A percentile compares a stretch with the other conserved stretches of the same genome.
Evolutionary conservation across 805 yeast genomes (phyloP).

Genomic region (Sungouiozyma ichnusensis): DNA sequence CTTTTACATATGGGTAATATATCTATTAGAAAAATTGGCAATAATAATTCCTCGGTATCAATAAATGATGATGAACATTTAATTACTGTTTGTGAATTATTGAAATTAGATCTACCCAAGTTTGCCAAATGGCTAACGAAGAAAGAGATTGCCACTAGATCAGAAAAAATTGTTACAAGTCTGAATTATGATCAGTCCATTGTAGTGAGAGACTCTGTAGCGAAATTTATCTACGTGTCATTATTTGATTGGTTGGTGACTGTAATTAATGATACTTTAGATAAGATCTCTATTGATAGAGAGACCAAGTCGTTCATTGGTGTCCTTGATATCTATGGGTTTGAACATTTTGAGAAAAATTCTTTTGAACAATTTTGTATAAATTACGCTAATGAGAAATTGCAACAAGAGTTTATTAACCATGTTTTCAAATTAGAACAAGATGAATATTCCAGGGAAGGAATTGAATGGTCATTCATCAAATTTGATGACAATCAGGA

Average conservation of each 20-base stretch:
- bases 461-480: slow-evolving; percentile 94
- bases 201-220: slow-evolving; percentile 91
- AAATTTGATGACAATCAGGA: slow-evolving; percentile 96
- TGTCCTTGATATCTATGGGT: slow-evolving; percentile 94
- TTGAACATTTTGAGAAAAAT: slow-evolving; percentile 89
- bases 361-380: slow-evolving; percentile 97
- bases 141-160: slow-evolving; percentile 85
- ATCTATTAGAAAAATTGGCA: slow-evolving; percentile 61
- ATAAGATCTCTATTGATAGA: slow-evolving; percentile 53
- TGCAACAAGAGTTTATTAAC: slow-evolving; percentile 95
- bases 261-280: slow-evolving; percentile 63
- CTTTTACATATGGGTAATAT: slow-evolving; percentile 89
- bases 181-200: slow-evolving; percentile 74
- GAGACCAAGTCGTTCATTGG: slow-evolving; percentile 74
- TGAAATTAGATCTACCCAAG: slow-evolving; percentile 62
- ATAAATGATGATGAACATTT: slow-evolving; percentile 74
- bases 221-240: slow-evolving; percentile 86
- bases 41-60: slow-evolving; percentile 71
- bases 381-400: slow-evolving; percentile 92
- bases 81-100: slow-evolving; percentile 70
- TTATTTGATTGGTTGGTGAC: slow-evolving; percentile 92
- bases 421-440: slow-evolving; percentile 96
- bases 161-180: slow-evolving; percentile 82
- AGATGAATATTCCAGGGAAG: slow-evolving; percentile 85
- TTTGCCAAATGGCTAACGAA: slow-evolving; percentile 90